Evolutionary conservation across 2,329 filamentous ascomycete genomes (phyloP).

Genomic region (Diaporthe sp.): DNA sequence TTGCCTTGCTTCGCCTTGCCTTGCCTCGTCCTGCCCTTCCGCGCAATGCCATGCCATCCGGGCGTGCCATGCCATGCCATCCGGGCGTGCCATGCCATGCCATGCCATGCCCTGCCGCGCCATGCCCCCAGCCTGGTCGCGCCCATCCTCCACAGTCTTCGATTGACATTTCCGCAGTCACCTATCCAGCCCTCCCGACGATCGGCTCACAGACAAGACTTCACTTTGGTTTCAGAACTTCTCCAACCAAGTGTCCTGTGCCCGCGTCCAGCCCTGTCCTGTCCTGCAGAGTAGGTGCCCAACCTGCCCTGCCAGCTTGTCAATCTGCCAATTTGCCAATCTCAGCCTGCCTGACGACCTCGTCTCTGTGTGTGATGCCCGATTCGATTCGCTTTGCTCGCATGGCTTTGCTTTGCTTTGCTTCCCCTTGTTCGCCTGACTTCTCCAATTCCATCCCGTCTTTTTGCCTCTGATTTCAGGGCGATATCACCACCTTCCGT

Average conservation of each 20-base stretch:
- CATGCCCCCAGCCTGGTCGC: conserved; percentile 2
- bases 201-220: conserved; percentile 26
- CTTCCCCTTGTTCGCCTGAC: not conserved
- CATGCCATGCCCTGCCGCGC: not conserved
- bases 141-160: conserved; percentile 8
- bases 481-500: conserved; percentile 15
- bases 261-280: conserved; percentile 2
- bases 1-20: not conserved
- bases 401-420: not conserved
- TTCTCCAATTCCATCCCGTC: conserved; percentile 27
- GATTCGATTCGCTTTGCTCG: not conserved
- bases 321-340: conserved; percentile 6
- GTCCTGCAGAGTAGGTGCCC: not conserved
- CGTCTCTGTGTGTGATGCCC: conserved; percentile 1
- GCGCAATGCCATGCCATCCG: not conserved
- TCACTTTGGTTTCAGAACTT: conserved; percentile 10
- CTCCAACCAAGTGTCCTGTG: conserved; percentile 10
- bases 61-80: conserved; percentile 1
- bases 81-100: conserved; percentile 1
- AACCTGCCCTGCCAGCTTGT: not conserved
- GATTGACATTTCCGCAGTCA: conserved; percentile 23
- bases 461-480: conserved; percentile 20
- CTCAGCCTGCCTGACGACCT: conserved; percentile 20
- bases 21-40: not conserved
- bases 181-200: conserved; percentile 19